Evolutionary conservation across 1,284 basidiomycete species (phyloP), one percentile per base, ranked within the genome.

Genomic region (Singerocomus rubriflavus): DNA sequence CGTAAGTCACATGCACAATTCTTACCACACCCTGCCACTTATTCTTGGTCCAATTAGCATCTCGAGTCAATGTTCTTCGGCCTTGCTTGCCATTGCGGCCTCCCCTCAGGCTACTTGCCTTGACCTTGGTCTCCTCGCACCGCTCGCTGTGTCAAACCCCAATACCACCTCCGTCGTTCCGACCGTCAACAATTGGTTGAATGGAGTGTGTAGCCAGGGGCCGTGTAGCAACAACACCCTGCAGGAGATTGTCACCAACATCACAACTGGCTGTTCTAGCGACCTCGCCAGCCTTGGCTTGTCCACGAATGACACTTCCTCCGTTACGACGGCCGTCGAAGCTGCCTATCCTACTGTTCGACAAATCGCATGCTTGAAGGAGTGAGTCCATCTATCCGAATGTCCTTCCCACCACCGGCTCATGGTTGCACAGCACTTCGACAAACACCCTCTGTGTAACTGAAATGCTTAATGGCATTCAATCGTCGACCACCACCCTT

Each of bases 181-280:
- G 3, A 73, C 78, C 7, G 57, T 88, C 51, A 71, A 83, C 65
- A 73, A 42, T 34, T 86, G 84, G 85, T 65, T 87, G 48, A 72
- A 68, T 2, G 76, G 74, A 31, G 31, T 84, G 45, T 89, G 86
- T 65, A 55, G 71, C 29, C 70, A 73, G 42, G 64, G 71, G 3
- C 65, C 78, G n/a, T 88, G 85, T 67, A 75, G 69, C 53, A 84
- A 86, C 58, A 65, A 67, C 29, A 78, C 79, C 4, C 71, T 78
- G 61, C 64, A 75, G 13, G 59, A 69, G 8, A 67, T 85, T 32
- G 57, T 76, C 33, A 71, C 72, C 2, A 56, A 71, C 26, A 49
- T 74, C 41, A 77, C 78, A 1, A 57, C 60, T 14, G 82, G 81
- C 16, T 88, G 85, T 64, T 58, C 71, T 14, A 62, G 62, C 31